Evolutionary conservation across 768 basidiomycete species (phyloP), one percentile per base, ranked within the genome.

Genomic region (Trametes maxima): DNA sequence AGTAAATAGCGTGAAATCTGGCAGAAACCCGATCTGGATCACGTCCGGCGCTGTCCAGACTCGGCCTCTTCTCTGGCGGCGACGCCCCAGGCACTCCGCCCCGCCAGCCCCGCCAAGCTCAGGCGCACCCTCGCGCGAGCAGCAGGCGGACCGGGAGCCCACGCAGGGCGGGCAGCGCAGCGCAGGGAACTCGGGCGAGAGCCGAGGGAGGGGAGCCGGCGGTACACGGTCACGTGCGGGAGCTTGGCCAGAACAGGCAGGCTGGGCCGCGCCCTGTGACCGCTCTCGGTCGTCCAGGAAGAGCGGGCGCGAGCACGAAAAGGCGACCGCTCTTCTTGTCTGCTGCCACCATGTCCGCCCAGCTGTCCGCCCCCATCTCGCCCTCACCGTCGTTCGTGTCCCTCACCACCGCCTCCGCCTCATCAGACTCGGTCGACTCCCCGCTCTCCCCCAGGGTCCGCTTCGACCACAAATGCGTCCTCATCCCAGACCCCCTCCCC

Each of bases 391-490:
- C 66, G 54, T 59, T 60, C 60, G 46, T 35, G 36, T 51, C 63
- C 50, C 37, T 60, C 54, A 19, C 58, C 51, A 39, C 59, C 54
- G 54, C 55, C 17, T 17, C 39, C 46, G 2, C 54, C 42, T 54
- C 51, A 12, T n/a, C 28, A 33, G 28, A 33, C 28, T 22, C 55
- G 0, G 54, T 46, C 46, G 48, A 56, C 16, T 24, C 24, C 12
- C 51, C 39, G 6, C 13, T n/a, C 45, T 35, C 66, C 0, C 45
- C 56, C 60, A 60, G 47, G 42, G 90, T 92, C 3, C 82, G 90
- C 57, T 92, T 92, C 74, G 84, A 92, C 76, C 77, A 78, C 54
- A 81, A 87, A 67, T 92, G 90, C 60, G 77, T 89, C 4, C 80
- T 92, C 67, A 92, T 92, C 57, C 90, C 90, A n/a, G 83, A 88